These are phyloP conservation scores for Fusarium pseudonygamai DNA, from an alignment of 2,329 filamentous ascomycete species.

Conservation along the genomic window DNA sequence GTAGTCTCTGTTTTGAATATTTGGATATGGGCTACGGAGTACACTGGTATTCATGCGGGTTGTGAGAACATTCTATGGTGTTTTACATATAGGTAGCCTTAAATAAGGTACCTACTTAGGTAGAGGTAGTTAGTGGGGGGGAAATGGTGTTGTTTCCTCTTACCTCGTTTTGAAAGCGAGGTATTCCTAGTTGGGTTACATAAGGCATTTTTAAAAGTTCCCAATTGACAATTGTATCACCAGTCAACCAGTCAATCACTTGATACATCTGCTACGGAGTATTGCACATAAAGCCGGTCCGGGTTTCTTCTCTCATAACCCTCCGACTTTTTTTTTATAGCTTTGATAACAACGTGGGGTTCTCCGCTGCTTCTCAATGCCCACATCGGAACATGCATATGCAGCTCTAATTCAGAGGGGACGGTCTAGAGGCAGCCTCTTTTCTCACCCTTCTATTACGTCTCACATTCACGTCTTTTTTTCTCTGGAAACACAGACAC, in stretches of 20 bases:
- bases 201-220: neutral
- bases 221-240: neutral
- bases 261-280: neutral
- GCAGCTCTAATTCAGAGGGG: slow-evolving; percentile 3
- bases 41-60: neutral
- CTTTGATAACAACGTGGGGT: slow-evolving; percentile 28
- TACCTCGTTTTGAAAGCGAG: neutral
- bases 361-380: slow-evolving; percentile 16
- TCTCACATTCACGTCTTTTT: slow-evolving; percentile 20
- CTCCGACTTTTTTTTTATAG: neutral
- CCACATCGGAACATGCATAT: slow-evolving; percentile 23
- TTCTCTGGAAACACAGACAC: neutral
- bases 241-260: neutral
- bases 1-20: neutral
- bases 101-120: too few relatives aligned
- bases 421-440: slow-evolving; percentile 15
- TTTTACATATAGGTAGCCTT: slow-evolving; percentile 7
- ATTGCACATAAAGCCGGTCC: slow-evolving; percentile 17
- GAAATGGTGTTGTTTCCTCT: slow-evolving; percentile 27
- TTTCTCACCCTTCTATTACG: slow-evolving; percentile 13
- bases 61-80: slow-evolving; percentile 4
- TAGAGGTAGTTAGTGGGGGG: neutral
- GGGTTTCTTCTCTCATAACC: slow-evolving; percentile 13
- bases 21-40: neutral
- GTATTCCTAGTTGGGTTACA: neutral